phyloP scores from a whole-genome alignment of 306 rosid genomes.

The Cotoneaster glaucophyllus region DNA sequence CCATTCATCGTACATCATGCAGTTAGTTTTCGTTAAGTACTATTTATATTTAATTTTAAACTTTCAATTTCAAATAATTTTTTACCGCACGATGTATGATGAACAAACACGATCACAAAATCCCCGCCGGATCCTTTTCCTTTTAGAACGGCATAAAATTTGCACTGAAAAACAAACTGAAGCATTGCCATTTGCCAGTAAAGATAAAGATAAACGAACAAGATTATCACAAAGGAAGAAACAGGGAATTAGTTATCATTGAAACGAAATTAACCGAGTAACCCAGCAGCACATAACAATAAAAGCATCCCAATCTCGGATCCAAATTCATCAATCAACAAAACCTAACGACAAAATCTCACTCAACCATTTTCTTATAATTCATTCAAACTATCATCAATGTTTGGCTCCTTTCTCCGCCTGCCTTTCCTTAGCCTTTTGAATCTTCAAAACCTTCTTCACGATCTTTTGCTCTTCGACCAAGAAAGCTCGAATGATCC shows the following conservation, averaged over 20 bases:
- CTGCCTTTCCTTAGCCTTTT: constrained; percentile 75
- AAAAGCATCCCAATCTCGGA: constrained; percentile 18
- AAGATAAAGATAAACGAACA: too few relatives aligned
- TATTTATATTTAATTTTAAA: too few relatives aligned
- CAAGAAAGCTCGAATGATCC: constrained; percentile 82
- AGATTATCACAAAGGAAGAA: neutral
- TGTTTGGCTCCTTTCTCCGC: constrained; percentile 30
- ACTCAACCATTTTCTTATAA: constrained; percentile 14
- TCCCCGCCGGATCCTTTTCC: too few relatives aligned
- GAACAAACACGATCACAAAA: too few relatives aligned
- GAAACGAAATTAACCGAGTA: neutral
- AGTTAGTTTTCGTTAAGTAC: too few relatives aligned
- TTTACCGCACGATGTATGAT: too few relatives aligned
- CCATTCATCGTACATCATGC: too few relatives aligned
- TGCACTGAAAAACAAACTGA: too few relatives aligned
- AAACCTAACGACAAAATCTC: constrained; percentile 53
- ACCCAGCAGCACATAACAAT: constrained; percentile 9
- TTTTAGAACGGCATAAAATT: too few relatives aligned
- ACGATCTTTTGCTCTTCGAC: constrained; percentile 92
- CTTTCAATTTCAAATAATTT: too few relatives aligned
- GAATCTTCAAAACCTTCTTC: constrained; percentile 92
- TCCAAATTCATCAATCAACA: constrained; percentile 25
- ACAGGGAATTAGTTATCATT: constrained; percentile 10
- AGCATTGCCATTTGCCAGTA: neutral
- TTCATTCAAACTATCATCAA: constrained; percentile 2